A percentile compares a stretch with the other conserved stretches of the same genome.
phyloP scores from a whole-genome alignment of 2,329 filamentous ascomycete species.

The Pestalotiopsis sp. region DNA sequence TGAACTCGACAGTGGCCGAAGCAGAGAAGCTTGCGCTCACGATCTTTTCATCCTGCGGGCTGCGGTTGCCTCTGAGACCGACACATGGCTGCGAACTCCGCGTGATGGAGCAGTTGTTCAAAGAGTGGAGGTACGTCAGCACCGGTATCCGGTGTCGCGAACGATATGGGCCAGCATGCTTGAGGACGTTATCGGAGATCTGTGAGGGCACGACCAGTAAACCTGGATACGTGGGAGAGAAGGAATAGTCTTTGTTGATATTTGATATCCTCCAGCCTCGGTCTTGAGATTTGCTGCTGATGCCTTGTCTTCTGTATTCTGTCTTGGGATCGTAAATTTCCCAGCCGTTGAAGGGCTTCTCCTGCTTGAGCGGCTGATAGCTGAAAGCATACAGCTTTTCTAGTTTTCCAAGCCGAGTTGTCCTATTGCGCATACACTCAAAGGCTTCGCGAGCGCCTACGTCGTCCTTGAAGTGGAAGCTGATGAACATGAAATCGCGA shows the following conservation, averaged over 20 bases:
- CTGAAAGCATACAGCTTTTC: constrained; percentile 91
- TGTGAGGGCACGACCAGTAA: constrained; percentile 81
- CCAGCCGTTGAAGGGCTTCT: constrained; percentile 80
- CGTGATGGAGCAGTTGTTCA: constrained; percentile 97
- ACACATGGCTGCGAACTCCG: constrained; percentile 91
- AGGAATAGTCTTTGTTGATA: constrained; percentile 88
- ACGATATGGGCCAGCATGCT: constrained; percentile 88
- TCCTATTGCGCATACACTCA: constrained; percentile 80
- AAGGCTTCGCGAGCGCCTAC: constrained; percentile 80
- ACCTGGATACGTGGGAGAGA: constrained; percentile 90
- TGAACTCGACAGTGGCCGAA: constrained; percentile 49
- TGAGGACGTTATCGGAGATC: constrained; percentile 96
- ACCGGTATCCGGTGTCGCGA: constrained; percentile 88
- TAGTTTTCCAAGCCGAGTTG: constrained; percentile 79
- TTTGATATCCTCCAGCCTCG: constrained; percentile 87
- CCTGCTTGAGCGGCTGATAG: constrained; percentile 75
- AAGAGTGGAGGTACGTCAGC: constrained; percentile 90
- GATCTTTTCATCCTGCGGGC: constrained; percentile 93
- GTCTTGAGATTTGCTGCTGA: constrained; percentile 77
- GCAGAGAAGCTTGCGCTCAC: constrained; percentile 91
- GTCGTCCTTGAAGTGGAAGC: constrained; percentile 82
- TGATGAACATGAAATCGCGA: constrained; percentile 92
- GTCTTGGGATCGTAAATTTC: constrained; percentile 80
- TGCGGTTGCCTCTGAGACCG: constrained; percentile 84
- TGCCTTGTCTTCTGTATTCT: constrained; percentile 87